Conservation (phyloP, 2,329 filamentous ascomycete species). For the Westerdykella ornata region DNA sequence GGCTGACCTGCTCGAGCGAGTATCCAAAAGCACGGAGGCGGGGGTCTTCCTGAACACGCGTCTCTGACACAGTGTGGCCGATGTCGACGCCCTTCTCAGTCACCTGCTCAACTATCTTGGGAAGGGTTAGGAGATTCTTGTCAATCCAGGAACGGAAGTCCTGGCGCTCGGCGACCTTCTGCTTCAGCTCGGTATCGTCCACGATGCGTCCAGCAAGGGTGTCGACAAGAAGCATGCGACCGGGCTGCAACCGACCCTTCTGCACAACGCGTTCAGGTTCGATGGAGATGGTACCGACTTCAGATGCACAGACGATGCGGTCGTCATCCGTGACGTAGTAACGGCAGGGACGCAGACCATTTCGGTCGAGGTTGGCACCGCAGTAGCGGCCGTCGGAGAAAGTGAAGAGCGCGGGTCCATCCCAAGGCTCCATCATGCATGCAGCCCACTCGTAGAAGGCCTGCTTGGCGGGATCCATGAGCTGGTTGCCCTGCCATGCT, state of each 20-base stretch:
- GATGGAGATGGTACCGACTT: constrained; percentile 87
- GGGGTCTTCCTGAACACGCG: constrained; percentile 74
- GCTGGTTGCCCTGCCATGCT: constrained; percentile 89
- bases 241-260: constrained; percentile 88
- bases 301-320: constrained; percentile 92
- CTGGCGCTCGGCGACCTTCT: constrained; percentile 74
- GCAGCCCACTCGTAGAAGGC: constrained; percentile 99
- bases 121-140: constrained; percentile 74
- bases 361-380: constrained; percentile 92
- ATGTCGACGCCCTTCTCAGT: constrained; percentile 56
- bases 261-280: constrained; percentile 86
- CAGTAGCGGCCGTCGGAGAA: constrained; percentile 96
- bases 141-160: constrained; percentile 88
- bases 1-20: constrained; percentile 87
- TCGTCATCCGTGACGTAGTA: constrained; percentile 97
- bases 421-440: constrained; percentile 99
- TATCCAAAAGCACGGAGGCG: constrained; percentile 84
- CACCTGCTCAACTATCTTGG: constrained; percentile 62
- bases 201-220: constrained; percentile 88
- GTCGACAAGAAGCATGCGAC: constrained; percentile 93
- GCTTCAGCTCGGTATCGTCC: constrained; percentile 86
- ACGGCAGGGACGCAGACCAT: constrained; percentile 88
- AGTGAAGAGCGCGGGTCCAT: constrained; percentile 91
- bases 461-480: constrained; percentile 90
- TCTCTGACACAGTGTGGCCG: constrained; percentile 58